Conservation (phyloP, 139 green algal genomes). For the Chloropicon primus region DNA sequence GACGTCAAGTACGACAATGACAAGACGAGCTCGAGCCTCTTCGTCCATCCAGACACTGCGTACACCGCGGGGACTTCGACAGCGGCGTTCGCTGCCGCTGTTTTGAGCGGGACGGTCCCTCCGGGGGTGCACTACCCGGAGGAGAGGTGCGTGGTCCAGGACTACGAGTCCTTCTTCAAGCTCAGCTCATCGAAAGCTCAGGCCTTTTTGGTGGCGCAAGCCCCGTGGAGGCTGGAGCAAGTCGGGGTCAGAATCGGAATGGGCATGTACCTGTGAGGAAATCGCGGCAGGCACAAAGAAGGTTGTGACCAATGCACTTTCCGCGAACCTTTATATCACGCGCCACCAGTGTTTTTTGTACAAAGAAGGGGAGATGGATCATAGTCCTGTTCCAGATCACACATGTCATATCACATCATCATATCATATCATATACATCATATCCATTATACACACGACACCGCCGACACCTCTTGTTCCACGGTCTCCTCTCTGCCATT, state of each 20-base stretch:
- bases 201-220: not conserved
- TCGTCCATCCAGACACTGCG: slow-evolving; percentile 38
- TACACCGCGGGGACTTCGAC: not conserved
- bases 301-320: too few species aligned
- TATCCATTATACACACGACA: too few species aligned
- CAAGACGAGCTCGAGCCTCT: slow-evolving; percentile 59
- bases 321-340: too few species aligned
- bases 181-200: not conserved
- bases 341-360: too few species aligned
- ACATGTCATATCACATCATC: too few species aligned
- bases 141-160: not conserved
- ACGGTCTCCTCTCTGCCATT: too few species aligned
- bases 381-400: too few species aligned
- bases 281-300: too few species aligned
- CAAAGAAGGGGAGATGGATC: too few species aligned
- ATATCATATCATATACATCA: too few species aligned
- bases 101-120: not conserved
- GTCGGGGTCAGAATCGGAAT: not conserved
- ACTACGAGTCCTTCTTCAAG: not conserved
- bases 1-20: slow-evolving; percentile 52
- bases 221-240: not conserved
- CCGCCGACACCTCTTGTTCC: too few species aligned
- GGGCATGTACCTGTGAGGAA: not conserved
- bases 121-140: not conserved
- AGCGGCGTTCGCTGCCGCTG: not conserved